Evolutionary conservation across 352 stramenopile species (phyloP).

Genomic region (Pilasporangium apinafurcum): DNA sequence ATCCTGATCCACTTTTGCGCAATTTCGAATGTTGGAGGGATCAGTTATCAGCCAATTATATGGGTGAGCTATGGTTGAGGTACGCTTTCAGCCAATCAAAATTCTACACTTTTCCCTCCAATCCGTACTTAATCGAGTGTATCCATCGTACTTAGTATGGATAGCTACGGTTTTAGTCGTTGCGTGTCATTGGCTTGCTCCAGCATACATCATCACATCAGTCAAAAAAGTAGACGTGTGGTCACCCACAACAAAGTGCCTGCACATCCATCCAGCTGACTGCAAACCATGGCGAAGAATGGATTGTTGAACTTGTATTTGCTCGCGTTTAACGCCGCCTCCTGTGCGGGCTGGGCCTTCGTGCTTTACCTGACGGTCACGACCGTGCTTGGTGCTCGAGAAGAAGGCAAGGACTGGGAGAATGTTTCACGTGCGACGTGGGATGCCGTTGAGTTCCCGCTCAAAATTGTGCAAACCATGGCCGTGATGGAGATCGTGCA

Average conservation of each 20-base stretch:
- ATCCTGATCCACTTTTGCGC: too few species aligned
- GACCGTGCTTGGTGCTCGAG: slow-evolving; percentile 31
- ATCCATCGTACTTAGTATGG: too few species aligned
- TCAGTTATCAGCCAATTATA: too few species aligned
- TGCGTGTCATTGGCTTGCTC: slow-evolving; percentile 12
- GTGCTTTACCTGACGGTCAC: slow-evolving; percentile 60
- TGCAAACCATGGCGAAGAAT: slow-evolving; percentile 52
- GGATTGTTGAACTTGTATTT: slow-evolving; percentile 65
- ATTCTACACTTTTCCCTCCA: background rate
- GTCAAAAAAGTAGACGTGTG: background rate
- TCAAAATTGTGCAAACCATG: slow-evolving; percentile 90
- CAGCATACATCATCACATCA: too few species aligned
- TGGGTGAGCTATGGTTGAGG: too few species aligned
- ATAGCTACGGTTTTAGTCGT: too few species aligned
- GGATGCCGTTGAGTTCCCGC: slow-evolving; percentile 42
- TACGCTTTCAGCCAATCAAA: too few species aligned
- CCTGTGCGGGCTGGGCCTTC: slow-evolving; percentile 62
- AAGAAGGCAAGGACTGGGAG: slow-evolving; percentile 44
- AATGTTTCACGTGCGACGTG: slow-evolving; percentile 41
- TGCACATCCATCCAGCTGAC: background rate
- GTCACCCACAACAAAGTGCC: slow-evolving; percentile 9
- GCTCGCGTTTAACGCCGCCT: slow-evolving; percentile 66
- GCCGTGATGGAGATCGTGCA: slow-evolving; percentile 96
- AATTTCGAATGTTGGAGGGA: too few species aligned
- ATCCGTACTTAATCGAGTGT: too few species aligned